Base-by-base conservation (phyloP, 2,329 filamentous ascomycete species). In the Cladorrhinum sp. region DNA sequence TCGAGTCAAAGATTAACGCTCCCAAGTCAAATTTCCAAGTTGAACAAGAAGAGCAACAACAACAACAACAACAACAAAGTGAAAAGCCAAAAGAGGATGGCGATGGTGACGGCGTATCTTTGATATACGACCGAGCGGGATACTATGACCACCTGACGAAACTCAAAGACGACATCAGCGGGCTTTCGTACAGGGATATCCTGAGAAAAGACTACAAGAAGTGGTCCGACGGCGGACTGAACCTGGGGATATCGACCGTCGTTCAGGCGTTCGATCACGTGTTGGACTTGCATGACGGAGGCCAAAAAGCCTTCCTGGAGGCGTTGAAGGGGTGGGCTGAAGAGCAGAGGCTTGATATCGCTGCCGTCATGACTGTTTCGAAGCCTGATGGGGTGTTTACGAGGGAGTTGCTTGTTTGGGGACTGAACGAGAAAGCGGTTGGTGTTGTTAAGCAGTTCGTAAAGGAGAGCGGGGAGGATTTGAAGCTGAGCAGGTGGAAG, bases 191-290 rank as follows among this genome's bases (percentile, higher is more conserved):
- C 65, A 76, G 81, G 22, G 90, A 93, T 66, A 81, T 93, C 41
- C 74, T 93, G 56, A 81, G 89, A 64, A 93, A 93, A 73, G 91
- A 96, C 75, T 96, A 93, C 75, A 96, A 96, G 76, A 81, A 90
- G 70, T 95, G 90, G 90, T 76, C 75, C 10, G 84, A 85, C 58
- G 76, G 76, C 10, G 76, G 73, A 0, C 70, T 85, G 38, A 78
- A 75, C 18, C 78, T 93, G 3, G 90, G 90, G n/a, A 85, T 91
- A 58, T 84, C 85, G 67, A 84, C 84, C 48, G 79, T 88, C 2
- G 84, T 89, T 2, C 85, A 85, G 65, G 75, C 81, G n/a, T 73
- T 93, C 5, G 73, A 75, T 3, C 90, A 86, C 63, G 41, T 45
- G 41, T 7, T 45, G 3, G 41, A n/a, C 7, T 22, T 45, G n/a